phyloP scores from a whole-genome alignment of 208 protist species.

The Crithidia acanthocephali region DNA sequence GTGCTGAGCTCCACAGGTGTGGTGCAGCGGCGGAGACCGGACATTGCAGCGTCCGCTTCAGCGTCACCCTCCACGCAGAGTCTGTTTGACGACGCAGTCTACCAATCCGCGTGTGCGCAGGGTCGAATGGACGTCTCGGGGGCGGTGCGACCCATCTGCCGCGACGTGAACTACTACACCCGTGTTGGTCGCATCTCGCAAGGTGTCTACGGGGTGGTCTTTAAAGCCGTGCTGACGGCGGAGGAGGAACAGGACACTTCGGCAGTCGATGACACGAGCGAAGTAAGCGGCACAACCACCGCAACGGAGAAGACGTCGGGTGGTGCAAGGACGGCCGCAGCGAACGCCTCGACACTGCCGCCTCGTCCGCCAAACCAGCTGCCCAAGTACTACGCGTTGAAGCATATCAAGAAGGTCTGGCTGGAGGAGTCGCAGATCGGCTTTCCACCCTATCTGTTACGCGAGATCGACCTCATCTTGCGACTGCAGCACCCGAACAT shows the following conservation, averaged over 20 bases:
- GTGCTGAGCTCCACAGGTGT: neutral
- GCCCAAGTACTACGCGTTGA: conserved; percentile 62
- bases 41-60: neutral
- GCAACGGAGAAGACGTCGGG: neutral
- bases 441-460: conserved; percentile 82
- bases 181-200: conserved; percentile 55
- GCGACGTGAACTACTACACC: conserved; percentile 66
- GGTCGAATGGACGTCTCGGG: conserved; percentile 47
- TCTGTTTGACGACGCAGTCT: conserved; percentile 32
- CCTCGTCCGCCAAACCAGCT: conserved; percentile 7
- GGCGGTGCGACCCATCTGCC: conserved; percentile 42
- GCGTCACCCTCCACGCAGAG: neutral
- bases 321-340: neutral
- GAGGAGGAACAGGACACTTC: too few species aligned
- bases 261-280: too few species aligned
- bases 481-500: conserved; percentile 85
- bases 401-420: conserved; percentile 85
- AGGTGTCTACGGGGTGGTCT: conserved; percentile 90
- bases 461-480: conserved; percentile 85
- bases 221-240: conserved; percentile 37
- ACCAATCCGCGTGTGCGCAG: conserved; percentile 19
- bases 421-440: conserved; percentile 77
- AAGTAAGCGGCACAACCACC: too few species aligned
- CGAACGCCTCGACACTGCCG: neutral
- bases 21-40: neutral